Conservation (phyloP, 768 basidiomycete species). For the Auricularia heimuer region DNA sequence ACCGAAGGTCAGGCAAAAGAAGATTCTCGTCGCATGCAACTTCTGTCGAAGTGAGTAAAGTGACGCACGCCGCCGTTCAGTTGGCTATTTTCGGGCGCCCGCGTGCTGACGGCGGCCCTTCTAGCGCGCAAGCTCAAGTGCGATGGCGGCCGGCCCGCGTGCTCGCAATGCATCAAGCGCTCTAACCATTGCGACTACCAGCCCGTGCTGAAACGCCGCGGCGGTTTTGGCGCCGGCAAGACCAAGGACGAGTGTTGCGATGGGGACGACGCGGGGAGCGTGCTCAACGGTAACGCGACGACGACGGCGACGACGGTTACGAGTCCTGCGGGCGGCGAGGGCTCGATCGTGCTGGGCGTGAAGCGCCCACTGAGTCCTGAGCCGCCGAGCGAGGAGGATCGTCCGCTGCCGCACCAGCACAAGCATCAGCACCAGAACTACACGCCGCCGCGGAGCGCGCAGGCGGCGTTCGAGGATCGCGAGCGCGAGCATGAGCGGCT, state of each 20-base stretch:
- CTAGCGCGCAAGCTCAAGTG: conserved; percentile 82
- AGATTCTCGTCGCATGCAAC: conserved; percentile 84
- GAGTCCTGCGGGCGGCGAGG: neutral
- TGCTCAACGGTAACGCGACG: neutral
- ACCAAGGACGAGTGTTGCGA: neutral
- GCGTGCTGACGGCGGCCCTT: neutral
- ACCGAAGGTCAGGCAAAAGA: conserved; percentile 59
- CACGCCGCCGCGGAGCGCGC: too few species aligned
- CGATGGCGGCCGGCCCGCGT: conserved; percentile 76
- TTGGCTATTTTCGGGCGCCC: too few species aligned
- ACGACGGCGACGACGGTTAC: neutral
- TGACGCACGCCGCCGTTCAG: neutral
- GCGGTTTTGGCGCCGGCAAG: neutral
- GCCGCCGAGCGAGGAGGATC: neutral
- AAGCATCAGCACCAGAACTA: neutral
- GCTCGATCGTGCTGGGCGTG: neutral
- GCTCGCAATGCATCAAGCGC: conserved; percentile 72
- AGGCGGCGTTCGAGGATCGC: neutral
- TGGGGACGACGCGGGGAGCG: neutral
- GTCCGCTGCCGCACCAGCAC: neutral
- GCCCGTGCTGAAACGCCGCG: conserved; percentile 23
- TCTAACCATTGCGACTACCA: conserved; percentile 72
- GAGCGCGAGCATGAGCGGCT: neutral
- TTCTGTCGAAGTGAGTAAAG: conserved; percentile 75
- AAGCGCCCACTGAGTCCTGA: neutral